phyloP scores from a whole-genome alignment of 2,329 filamentous ascomycete species.

The Sporothrix schenckii region DNA sequence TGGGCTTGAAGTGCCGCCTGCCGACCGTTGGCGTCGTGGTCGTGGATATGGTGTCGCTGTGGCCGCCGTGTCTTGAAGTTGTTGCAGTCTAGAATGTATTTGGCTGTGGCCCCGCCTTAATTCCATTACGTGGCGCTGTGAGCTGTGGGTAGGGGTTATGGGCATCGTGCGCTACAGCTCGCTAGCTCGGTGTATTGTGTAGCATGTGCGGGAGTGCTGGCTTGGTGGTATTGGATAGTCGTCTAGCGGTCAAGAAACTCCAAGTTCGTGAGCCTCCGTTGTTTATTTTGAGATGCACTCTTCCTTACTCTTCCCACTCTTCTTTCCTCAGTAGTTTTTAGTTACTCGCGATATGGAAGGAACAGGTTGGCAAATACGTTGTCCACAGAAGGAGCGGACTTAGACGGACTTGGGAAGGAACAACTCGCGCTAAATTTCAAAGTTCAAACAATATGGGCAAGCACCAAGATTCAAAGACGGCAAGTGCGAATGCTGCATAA shows the following conservation, averaged over 20 bases:
- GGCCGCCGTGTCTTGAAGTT: conserved; percentile 7
- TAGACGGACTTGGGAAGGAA: background rate
- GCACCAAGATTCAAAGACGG: background rate
- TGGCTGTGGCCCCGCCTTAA: background rate
- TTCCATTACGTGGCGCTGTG: conserved; percentile 24
- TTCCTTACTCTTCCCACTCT: no score
- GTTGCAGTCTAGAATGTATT: background rate
- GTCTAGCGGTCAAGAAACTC: no score
- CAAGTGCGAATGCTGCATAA: background rate
- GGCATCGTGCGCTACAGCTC: background rate
- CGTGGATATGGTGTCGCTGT: background rate
- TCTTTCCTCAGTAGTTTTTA: background rate
- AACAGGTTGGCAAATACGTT: background rate
- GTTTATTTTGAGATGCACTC: no score
- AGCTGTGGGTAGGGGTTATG: background rate
- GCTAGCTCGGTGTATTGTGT: background rate
- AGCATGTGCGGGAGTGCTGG: conserved; percentile 15
- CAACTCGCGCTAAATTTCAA: background rate
- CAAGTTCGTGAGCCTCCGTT: no score
- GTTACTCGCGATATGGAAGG: background rate
- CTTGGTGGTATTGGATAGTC: background rate
- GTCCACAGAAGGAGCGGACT: background rate
- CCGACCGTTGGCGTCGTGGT: conserved; percentile 6
- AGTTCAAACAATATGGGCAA: background rate
- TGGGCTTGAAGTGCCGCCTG: background rate